Evolutionary conservation across 2,329 filamentous ascomycete genomes (phyloP).

Genomic region (Aureobasidium sp.): DNA sequence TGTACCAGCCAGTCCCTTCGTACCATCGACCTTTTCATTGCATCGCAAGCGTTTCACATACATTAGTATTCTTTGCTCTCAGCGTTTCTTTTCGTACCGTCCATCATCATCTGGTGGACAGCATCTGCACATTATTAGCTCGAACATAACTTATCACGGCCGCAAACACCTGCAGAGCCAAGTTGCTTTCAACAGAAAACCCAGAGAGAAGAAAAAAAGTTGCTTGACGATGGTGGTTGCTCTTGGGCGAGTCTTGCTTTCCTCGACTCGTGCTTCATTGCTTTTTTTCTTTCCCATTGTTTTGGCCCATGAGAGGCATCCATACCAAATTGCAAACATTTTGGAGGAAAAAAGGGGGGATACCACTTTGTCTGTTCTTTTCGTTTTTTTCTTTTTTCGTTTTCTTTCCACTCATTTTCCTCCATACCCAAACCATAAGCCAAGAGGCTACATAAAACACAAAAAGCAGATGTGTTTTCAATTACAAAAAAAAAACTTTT

Average conservation of each 20-base stretch:
- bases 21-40: constrained; percentile 16
- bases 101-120: constrained; percentile 2
- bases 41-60: constrained; percentile 18
- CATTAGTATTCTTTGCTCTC: constrained; percentile 2
- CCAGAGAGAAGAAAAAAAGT: background rate
- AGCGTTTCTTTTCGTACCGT: constrained; percentile 8
- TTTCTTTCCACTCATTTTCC: background rate
- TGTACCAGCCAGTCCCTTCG: constrained; percentile 21
- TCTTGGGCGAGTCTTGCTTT: background rate
- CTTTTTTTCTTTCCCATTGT: background rate
- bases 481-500: background rate
- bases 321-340: constrained; percentile 5
- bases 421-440: background rate
- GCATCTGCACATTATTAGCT: constrained; percentile 9
- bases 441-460: background rate
- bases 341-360: background rate
- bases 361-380: background rate
- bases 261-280: background rate
- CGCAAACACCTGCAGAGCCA: background rate
- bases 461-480: constrained; percentile 9
- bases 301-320: background rate
- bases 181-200: background rate
- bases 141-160: constrained; percentile 13
- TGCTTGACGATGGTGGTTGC: background rate
- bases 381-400: background rate